These are phyloP conservation scores for Polysphondylium violaceum DNA, from an alignment of 78 protist genomes.

Conservation along the genomic window DNA sequence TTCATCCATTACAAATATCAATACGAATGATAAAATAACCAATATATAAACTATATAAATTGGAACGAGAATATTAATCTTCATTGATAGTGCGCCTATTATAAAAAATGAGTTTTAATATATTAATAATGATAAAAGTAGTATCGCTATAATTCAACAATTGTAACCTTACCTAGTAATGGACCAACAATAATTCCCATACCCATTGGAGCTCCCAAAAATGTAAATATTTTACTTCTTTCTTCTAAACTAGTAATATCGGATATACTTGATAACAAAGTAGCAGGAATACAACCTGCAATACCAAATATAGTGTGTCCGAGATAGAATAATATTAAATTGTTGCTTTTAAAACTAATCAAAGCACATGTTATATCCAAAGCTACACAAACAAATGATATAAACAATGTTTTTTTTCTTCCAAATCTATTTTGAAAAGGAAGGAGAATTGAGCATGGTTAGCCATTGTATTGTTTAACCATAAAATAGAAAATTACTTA, in stretches of 20 bases:
- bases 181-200: no score
- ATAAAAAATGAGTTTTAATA: neutral
- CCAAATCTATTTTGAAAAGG: no score
- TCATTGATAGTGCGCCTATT: neutral
- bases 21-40: neutral
- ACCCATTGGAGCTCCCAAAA: no score
- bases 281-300: no score
- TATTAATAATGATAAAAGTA: neutral
- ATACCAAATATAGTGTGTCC: neutral
- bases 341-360: neutral
- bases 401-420: neutral
- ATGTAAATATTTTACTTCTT: no score
- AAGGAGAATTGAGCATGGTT: no score
- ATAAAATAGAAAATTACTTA: neutral
- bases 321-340: neutral
- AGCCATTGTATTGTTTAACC: no score
- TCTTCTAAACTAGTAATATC: no score
- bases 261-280: no score
- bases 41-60: neutral
- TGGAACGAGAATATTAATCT: neutral
- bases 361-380: constrained; percentile 7
- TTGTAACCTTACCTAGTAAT: no score
- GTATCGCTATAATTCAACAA: neutral
- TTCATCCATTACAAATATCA: neutral
- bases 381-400: neutral